phyloP scores from a whole-genome alignment of 495 filamentous ascomycete genomes.

The Aspergillus heteromorphus region DNA sequence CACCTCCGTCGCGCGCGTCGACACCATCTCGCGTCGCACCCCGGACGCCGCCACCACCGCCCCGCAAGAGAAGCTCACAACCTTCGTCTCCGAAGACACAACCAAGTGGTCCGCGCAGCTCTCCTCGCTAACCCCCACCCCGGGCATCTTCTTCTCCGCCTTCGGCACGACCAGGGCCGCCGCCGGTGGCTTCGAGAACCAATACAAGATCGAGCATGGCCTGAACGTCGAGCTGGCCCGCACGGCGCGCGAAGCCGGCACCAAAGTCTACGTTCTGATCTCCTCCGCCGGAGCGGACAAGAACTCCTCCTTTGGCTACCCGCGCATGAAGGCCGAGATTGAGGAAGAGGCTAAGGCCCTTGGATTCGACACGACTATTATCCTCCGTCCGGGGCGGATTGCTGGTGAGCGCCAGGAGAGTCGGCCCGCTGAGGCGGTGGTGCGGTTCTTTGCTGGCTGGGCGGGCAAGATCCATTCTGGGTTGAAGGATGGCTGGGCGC shows the following conservation, averaged over 20 bases:
- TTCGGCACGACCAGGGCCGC: slow-evolving; percentile 61
- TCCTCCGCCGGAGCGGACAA: slow-evolving; percentile 50
- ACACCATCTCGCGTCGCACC: slow-evolving; percentile 44
- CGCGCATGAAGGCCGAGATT: slow-evolving; percentile 73
- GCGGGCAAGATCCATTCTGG: slow-evolving; percentile 49
- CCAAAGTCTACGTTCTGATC: slow-evolving; percentile 63
- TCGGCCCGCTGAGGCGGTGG: slow-evolving; percentile 45
- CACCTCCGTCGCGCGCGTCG: slow-evolving; percentile 32
- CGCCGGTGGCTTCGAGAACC: slow-evolving; percentile 65
- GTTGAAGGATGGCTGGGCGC: slow-evolving; percentile 61
- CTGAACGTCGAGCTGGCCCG: slow-evolving; percentile 65
- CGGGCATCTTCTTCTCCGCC: slow-evolving; percentile 57
- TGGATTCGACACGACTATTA: slow-evolving; percentile 67
- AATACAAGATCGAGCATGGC: slow-evolving; percentile 73
- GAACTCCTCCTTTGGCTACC: slow-evolving; percentile 48
- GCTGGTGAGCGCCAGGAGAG: slow-evolving; percentile 60
- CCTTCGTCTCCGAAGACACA: slow-evolving; percentile 39
- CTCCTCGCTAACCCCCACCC: slow-evolving; percentile 47
- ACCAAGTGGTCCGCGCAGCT: slow-evolving; percentile 54
- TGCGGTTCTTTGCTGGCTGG: slow-evolving; percentile 42
- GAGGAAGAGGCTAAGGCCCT: slow-evolving; percentile 68
- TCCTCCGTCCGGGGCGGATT: slow-evolving; percentile 71
- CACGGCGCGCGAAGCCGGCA: slow-evolving; percentile 58
- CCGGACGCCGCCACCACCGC: slow-evolving; percentile 25
- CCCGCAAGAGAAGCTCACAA: slow-evolving; percentile 38